Base-by-base conservation (phyloP, 2,329 filamentous ascomycete species). In the Fusarium sublunatum region DNA sequence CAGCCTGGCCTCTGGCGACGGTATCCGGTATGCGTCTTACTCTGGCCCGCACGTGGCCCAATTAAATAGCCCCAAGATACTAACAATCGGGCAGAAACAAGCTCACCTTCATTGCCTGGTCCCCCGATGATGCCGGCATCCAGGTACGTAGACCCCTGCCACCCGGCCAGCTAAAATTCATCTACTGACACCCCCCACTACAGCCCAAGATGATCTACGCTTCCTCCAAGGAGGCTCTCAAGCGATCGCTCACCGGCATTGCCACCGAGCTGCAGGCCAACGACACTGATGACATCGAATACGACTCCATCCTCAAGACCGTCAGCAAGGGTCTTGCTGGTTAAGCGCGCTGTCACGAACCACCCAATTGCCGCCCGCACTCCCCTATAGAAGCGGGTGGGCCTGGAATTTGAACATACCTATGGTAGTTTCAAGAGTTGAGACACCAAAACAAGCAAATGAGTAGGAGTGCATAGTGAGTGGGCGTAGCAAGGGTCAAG, bases 181-280 rank as follows among this genome's bases (percentile, higher is more conserved):
- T 34, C 29, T 25, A 61, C 66, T 53, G 39, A 67, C 67, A 42
- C 19, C 28, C 15, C 31, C 15, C 31, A 41, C 28, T 25, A 55
- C 69, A 93, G 91, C 85, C 89, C 79, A 93, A 93, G 85, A 95
- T 95, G 91, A 85, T 93, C 78, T 95, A 94, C 84, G 90, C 91
- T 72, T 91, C 91, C 48, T 95, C 91, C 79, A 95, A 94, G 83
- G 90, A 93, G 73, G 89, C 90, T 58, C 85, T 95, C 70, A 94
- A 93, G 86, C 88, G 89, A 78, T 79, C 90, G 46, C 86, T 95
- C 65, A 91, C 86, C 75, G 91, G 91, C 65, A 81, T 94, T 70
- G 89, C 89, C 61, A 81, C 83, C 71, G 91, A 94, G 77, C 84
- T 93, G 72, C 91, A 95, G 83, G 91, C 91, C 82, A 93, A 93